Percentiles rank a stretch among this genome's conserved stretches.
phyloP scores from a whole-genome alignment of 139 green algal species.

The Chlamydomonas sp. region DNA sequence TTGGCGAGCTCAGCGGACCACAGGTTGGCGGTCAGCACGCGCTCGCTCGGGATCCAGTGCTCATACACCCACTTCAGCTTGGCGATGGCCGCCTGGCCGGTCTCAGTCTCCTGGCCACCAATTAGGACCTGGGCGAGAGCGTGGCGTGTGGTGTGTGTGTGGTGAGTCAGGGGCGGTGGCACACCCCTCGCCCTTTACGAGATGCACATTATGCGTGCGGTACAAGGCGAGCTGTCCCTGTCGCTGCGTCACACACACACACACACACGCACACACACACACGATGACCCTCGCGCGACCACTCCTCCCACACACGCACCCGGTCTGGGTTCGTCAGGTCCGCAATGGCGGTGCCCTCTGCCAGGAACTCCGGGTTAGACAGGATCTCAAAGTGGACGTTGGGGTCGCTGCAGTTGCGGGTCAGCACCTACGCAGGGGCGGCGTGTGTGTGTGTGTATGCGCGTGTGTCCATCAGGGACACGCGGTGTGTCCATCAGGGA shows the following conservation, averaged over 20 bases:
- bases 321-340: slow-evolving; percentile 77
- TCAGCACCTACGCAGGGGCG: too few species aligned
- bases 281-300: too few species aligned
- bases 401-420: slow-evolving; percentile 64
- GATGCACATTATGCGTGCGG: too few species aligned
- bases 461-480: too few species aligned
- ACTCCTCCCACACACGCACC: slow-evolving; percentile 37
- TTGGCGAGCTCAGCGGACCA: slow-evolving; percentile 98
- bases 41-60: slow-evolving; percentile 90
- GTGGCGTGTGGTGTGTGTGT: background rate
- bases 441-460: too few species aligned
- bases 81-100: slow-evolving; percentile 61
- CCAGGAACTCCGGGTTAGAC: slow-evolving; percentile 87
- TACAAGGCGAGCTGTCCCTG: too few species aligned
- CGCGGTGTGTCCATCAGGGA: too few species aligned
- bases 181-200: too few species aligned
- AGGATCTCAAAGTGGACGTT: slow-evolving; percentile 91
- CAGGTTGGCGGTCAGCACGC: slow-evolving; percentile 92
- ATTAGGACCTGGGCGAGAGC: slow-evolving; percentile 60
- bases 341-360: slow-evolving; percentile 84
- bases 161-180: background rate
- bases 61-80: slow-evolving; percentile 82
- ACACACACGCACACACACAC: too few species aligned
- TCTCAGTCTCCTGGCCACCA: slow-evolving; percentile 75
- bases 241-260: too few species aligned